Evolutionary conservation across 345 rosid species (phyloP).

Genomic region (Garcia nutans): DNA sequence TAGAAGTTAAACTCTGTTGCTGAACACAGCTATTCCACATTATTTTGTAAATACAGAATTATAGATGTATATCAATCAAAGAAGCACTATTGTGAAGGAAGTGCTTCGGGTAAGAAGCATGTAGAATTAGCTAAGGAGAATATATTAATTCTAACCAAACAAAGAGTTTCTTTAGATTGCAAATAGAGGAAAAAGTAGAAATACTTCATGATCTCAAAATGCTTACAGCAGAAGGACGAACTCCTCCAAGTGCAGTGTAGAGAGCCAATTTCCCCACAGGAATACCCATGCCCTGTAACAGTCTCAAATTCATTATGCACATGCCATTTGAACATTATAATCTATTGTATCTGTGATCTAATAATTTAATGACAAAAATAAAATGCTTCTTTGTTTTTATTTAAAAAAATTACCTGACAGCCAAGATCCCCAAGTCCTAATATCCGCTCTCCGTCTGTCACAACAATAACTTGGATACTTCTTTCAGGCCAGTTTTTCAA

Average conservation of each 20-base stretch:
- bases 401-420: conserved; percentile 16
- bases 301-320: not conserved
- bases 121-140: not conserved
- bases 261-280: conserved; percentile 83
- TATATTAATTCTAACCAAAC: not conserved
- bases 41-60: not conserved
- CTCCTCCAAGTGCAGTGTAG: conserved; percentile 88
- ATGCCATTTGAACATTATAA: not conserved
- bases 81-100: not conserved
- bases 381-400: not conserved
- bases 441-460: conserved; percentile 29
- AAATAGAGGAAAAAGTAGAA: no score
- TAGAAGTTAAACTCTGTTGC: not conserved
- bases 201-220: conserved; percentile 1
- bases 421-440: conserved; percentile 32
- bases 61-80: not conserved
- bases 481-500: conserved; percentile 28
- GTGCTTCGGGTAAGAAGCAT: not conserved
- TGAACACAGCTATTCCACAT: not conserved
- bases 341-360: not conserved
- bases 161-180: not conserved
- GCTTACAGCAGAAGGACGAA: conserved; percentile 86
- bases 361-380: not conserved
- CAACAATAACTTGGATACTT: conserved; percentile 27
- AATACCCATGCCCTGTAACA: conserved; percentile 83